Percentiles rank a stretch among this genome's conserved stretches.
These are phyloP conservation scores for Biscutella auriculata DNA, from an alignment of 441 rosid genomes.

Conservation along the genomic window DNA sequence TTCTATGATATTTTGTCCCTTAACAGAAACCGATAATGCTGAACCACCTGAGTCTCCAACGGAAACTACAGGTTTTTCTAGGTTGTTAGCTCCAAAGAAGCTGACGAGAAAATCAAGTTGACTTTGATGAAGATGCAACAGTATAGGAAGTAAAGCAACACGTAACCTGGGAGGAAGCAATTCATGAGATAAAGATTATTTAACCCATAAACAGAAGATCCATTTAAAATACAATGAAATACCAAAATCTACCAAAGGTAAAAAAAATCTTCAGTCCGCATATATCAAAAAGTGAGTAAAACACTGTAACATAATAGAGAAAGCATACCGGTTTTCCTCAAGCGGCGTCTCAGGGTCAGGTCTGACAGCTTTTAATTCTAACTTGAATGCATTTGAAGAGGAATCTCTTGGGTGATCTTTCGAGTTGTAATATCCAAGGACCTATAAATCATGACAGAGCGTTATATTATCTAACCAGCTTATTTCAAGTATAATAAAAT, in stretches of 20 bases:
- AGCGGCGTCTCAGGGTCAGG: conserved; percentile 87
- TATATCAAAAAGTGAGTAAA: not conserved
- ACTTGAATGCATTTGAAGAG: conserved; percentile 69
- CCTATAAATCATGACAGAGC: conserved; percentile 33
- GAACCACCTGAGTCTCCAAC: conserved; percentile 30
- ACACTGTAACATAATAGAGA: conserved; percentile 2
- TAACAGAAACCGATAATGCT: conserved; percentile 21
- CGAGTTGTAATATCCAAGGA: conserved; percentile 67
- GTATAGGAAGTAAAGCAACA: conserved; percentile 70
- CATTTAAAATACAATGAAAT: not conserved
- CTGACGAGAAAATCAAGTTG: conserved; percentile 84
- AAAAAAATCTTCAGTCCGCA: not conserved
- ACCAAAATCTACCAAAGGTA: not conserved
- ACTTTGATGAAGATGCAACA: conserved; percentile 90
- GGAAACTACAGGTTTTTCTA: conserved; percentile 36
- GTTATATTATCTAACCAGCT: not conserved
- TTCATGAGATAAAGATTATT: conserved; percentile 1
- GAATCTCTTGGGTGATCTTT: conserved; percentile 89
- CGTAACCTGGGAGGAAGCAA: conserved; percentile 46
- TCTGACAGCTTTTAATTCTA: conserved; percentile 81
- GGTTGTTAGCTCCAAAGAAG: conserved; percentile 58
- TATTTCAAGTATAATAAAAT: not conserved
- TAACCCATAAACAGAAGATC: not conserved
- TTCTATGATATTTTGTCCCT: conserved; percentile 40
- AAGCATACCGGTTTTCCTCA: conserved; percentile 79